Conservation (phyloP, 2,329 filamentous ascomycete genomes). For the Venturiaceae sp. region DNA sequence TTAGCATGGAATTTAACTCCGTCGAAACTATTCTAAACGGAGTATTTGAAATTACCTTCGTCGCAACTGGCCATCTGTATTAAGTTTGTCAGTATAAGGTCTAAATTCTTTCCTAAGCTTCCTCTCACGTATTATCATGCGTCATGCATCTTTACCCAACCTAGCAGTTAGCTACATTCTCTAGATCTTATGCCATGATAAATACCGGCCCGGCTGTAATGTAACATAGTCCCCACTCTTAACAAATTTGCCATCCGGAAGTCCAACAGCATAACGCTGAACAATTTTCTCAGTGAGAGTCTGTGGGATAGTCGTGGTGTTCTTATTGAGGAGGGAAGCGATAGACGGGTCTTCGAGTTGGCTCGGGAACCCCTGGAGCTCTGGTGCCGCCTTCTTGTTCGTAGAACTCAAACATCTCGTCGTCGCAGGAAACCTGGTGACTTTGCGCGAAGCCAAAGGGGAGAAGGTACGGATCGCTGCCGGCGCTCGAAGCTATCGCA, state of each 20-base stretch:
- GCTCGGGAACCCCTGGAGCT: constrained; percentile 44
- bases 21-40: too few species aligned
- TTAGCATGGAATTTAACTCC: too few species aligned
- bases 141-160: constrained; percentile 76
- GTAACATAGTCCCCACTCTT: constrained; percentile 76
- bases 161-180: too few species aligned
- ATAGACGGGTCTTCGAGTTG: constrained; percentile 51
- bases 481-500: neutral
- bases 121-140: constrained; percentile 77
- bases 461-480: neutral
- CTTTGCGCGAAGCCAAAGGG: too few species aligned
- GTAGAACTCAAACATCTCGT: neutral
- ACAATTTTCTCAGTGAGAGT: constrained; percentile 91
- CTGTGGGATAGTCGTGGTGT: constrained; percentile 44
- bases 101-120: too few species aligned
- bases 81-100: too few species aligned
- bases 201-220: constrained; percentile 56
- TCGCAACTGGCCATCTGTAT: constrained; percentile 65
- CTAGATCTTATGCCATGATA: too few species aligned
- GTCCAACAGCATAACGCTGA: constrained; percentile 67
- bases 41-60: too few species aligned
- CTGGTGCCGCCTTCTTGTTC: neutral
- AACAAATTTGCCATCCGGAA: constrained; percentile 66
- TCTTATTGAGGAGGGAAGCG: constrained; percentile 56
- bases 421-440: neutral